Base-by-base conservation (phyloP, 441 rosid species). In the Gossypium gossypioides region DNA sequence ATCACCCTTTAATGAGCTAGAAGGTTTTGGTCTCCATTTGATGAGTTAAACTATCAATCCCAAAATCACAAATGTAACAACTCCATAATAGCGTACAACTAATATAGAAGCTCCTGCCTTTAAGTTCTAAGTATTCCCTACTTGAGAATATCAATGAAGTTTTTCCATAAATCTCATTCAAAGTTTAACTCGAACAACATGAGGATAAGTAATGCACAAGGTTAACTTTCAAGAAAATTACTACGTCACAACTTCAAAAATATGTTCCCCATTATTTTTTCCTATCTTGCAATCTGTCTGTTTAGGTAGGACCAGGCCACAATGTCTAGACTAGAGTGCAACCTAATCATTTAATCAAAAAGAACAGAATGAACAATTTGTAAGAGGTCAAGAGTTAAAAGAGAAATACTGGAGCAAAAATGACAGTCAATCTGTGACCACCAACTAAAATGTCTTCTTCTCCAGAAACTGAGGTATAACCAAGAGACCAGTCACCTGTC, bases 401-500 rank as follows among this genome's bases (percentile, higher is more conserved):
- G 65, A 4, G 29, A 71, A 64, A 69, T 84, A 91, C 98, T 78
- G 96, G 97, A 77, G 98, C 81, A 82, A 81, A 91, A 75, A 91
- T 78, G 34, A 83, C 78, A 2, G 75, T 87, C 81, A 94, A 78
- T 75, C 73, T 84, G 75, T 91, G 90, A 81, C 92, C 96, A 72
- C 90, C 89, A 81, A 94, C 86, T 79, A 82, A 84, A 48, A 94
- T 85, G 24, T 87, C 85, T 83, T 94, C 98, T 68, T 79, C 95
- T 64, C 96, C 93, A 69, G 88, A 84, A 82, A 91, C 88, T 50
- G 84, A 82, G 62, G 82, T 90, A 73, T 72, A 84, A 62, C 86
- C 82, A 73, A 88, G 88, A 76, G 92, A 87, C 92, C 97, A 91
- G 80, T 84, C 84, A 72, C 77, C 97, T 94, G 85, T 51, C 68